Conservation (phyloP, 495 filamentous ascomycete genomes). For the Penicillium salamii region DNA sequence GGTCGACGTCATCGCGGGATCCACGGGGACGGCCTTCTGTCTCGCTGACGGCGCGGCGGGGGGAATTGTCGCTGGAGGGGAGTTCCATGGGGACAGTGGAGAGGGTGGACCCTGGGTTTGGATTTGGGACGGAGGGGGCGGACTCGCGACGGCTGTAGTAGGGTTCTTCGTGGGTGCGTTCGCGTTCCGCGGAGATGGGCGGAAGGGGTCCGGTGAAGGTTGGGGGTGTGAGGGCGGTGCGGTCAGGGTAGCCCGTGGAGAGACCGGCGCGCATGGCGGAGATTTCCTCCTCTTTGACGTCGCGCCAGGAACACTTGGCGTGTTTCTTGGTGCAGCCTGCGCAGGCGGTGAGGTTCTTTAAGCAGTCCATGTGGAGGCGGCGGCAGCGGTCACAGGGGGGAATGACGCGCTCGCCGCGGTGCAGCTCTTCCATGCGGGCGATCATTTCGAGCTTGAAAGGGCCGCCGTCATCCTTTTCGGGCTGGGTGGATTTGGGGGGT, state of each 20-base stretch:
- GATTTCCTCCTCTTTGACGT: conserved; percentile 65
- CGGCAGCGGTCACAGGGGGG: conserved; percentile 84
- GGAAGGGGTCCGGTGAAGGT: conserved; percentile 3
- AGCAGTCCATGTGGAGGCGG: conserved; percentile 73
- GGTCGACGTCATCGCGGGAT: conserved; percentile 38
- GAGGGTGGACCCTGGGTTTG: conserved; percentile 11
- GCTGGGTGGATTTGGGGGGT: conserved; percentile 46
- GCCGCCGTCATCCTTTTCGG: conserved; percentile 57
- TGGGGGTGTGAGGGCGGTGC: conserved; percentile 3
- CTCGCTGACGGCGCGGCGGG: conserved; percentile 44
- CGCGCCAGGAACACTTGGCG: conserved; percentile 79
- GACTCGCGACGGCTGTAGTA: conserved; percentile 32
- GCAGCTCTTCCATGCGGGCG: conserved; percentile 69
- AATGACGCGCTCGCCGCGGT: conserved; percentile 65
- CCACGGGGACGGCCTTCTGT: conserved; percentile 27
- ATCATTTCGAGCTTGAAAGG: conserved; percentile 67
- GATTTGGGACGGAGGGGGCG: conserved; percentile 26
- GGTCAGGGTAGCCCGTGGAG: conserved; percentile 16
- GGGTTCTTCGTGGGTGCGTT: conserved; percentile 6
- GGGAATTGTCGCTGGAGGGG: conserved; percentile 24
- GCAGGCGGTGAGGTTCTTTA: conserved; percentile 83
- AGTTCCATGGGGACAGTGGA: conserved; percentile 11
- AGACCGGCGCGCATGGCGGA: not conserved
- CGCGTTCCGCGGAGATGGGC: conserved; percentile 17
- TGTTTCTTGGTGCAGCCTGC: conserved; percentile 87